Percentiles rank a stretch among this genome's conserved stretches.
Evolutionary conservation across 148 eudicot species (phyloP).

Genomic region (Cornus suecica): DNA sequence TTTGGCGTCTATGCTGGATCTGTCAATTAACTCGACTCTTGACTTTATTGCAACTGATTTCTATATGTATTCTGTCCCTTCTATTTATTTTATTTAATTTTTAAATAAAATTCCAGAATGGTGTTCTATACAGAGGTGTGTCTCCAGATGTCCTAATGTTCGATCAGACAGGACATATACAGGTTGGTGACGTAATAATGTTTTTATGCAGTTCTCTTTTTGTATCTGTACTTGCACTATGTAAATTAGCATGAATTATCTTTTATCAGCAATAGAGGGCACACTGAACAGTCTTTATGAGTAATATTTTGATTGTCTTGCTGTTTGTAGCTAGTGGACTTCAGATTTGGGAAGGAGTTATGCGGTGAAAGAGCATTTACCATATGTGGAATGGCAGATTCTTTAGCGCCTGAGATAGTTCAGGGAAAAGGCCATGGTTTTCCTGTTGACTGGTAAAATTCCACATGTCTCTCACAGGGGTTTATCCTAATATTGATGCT

Average conservation of each 20-base stretch:
- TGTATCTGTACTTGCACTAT: not conserved
- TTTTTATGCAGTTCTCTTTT: not conserved
- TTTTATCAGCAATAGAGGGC: not conserved
- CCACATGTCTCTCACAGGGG: not conserved
- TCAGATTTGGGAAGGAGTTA: conserved; percentile 86
- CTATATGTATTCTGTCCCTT: not conserved
- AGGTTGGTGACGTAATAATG: conserved; percentile 37
- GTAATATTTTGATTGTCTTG: conserved; percentile 4
- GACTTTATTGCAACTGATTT: not conserved
- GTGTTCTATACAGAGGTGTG: conserved; percentile 82
- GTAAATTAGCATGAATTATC: not conserved
- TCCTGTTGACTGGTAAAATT: conserved; percentile 86
- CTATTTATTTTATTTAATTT: too few species aligned
- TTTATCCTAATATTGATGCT: not conserved
- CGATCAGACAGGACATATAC: conserved; percentile 74
- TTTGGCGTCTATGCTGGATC: conserved; percentile 15
- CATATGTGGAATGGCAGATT: conserved; percentile 84
- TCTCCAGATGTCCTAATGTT: conserved; percentile 86
- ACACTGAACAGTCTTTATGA: not conserved
- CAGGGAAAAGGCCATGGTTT: conserved; percentile 88
- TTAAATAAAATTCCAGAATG: conserved; percentile 65
- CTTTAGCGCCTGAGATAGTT: conserved; percentile 94
- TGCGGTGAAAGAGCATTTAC: conserved; percentile 79
- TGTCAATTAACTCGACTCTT: conserved; percentile 1
- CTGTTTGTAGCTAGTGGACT: conserved; percentile 72